A percentile compares a stretch with the other conserved stretches of the same genome.
phyloP scores from a whole-genome alignment of 352 stramenopile species.

The Thraustochytrium striatum region DNA sequence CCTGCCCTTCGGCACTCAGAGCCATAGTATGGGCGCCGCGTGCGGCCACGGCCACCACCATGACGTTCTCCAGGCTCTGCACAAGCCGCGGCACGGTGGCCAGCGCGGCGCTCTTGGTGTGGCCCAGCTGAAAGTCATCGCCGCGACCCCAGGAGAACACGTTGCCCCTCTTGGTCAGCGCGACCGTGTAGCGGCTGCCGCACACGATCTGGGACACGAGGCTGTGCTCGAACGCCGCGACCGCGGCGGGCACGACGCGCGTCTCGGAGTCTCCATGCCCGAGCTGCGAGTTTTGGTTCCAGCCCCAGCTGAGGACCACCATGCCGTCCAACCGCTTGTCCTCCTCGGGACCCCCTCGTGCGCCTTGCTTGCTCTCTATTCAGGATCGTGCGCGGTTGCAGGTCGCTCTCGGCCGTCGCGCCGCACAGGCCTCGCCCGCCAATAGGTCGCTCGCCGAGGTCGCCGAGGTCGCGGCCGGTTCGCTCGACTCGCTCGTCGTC shows the following conservation, averaged over 20 bases:
- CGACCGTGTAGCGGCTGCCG: constrained; percentile 60
- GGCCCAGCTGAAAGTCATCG: constrained; percentile 56
- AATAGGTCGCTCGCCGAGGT: too few relatives aligned
- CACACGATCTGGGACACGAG: constrained; percentile 54
- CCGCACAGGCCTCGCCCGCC: too few relatives aligned
- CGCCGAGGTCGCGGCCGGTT: too few relatives aligned
- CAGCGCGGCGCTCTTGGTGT: constrained; percentile 55
- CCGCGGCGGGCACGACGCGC: constrained; percentile 58
- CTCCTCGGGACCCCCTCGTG: too few relatives aligned
- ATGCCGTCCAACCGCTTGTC: neutral
- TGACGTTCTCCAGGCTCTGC: constrained; percentile 51
- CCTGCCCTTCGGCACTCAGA: constrained; percentile 63
- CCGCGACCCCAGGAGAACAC: constrained; percentile 59
- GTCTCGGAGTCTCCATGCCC: constrained; percentile 57
- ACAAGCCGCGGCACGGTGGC: constrained; percentile 52
- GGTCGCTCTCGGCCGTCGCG: too few relatives aligned
- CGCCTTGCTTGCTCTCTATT: too few relatives aligned
- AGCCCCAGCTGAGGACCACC: constrained; percentile 55
- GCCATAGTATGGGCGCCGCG: constrained; percentile 72
- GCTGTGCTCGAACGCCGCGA: constrained; percentile 52
- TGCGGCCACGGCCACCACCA: constrained; percentile 60
- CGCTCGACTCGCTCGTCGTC: too few relatives aligned
- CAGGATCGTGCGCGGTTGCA: too few relatives aligned
- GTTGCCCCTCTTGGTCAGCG: constrained; percentile 51
- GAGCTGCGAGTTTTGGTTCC: constrained; percentile 60